Percentiles rank a stretch among this genome's conserved stretches.
phyloP scores from a whole-genome alignment of 2,329 filamentous ascomycete genomes.

The Xylaria multiplex region DNA sequence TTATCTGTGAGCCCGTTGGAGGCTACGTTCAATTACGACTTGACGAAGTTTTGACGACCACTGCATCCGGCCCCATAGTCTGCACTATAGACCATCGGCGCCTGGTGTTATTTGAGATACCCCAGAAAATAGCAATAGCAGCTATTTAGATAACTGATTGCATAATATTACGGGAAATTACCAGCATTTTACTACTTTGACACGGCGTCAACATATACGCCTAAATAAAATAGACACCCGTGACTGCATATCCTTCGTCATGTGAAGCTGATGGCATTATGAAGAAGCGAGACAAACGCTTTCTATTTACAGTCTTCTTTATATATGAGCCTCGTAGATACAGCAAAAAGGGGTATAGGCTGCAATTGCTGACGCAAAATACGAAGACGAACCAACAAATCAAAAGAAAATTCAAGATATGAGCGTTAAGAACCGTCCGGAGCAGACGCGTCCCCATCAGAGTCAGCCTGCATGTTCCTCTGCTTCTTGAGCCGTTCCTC shows the following conservation, averaged over 20 bases:
- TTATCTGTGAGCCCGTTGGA: not conserved
- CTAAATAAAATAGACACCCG: not conserved
- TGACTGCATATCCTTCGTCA: not conserved
- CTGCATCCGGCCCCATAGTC: slow-evolving; percentile 13
- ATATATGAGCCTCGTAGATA: slow-evolving; percentile 4
- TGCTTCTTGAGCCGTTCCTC: slow-evolving; percentile 71
- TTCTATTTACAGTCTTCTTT: not conserved
- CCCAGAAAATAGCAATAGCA: slow-evolving; percentile 14
- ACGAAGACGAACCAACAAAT: slow-evolving; percentile 10
- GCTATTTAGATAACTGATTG: not conserved
- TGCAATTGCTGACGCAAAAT: slow-evolving; percentile 10
- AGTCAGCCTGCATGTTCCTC: slow-evolving; percentile 40
- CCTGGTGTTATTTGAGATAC: slow-evolving; percentile 30
- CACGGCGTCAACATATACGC: not conserved
- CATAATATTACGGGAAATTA: not conserved
- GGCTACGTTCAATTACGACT: slow-evolving; percentile 12
- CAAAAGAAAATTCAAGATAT: not conserved
- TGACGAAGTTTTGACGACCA: slow-evolving; percentile 19
- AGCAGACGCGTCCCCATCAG: slow-evolving; percentile 32
- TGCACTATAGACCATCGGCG: not conserved
- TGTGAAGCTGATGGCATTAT: not conserved
- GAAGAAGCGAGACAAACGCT: not conserved
- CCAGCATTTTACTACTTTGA: not conserved
- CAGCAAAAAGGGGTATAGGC: slow-evolving; percentile 25
- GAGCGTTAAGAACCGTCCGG: slow-evolving; percentile 25